Conservation (phyloP, 345 rosid genomes). For the Gossypium stocksii region DNA sequence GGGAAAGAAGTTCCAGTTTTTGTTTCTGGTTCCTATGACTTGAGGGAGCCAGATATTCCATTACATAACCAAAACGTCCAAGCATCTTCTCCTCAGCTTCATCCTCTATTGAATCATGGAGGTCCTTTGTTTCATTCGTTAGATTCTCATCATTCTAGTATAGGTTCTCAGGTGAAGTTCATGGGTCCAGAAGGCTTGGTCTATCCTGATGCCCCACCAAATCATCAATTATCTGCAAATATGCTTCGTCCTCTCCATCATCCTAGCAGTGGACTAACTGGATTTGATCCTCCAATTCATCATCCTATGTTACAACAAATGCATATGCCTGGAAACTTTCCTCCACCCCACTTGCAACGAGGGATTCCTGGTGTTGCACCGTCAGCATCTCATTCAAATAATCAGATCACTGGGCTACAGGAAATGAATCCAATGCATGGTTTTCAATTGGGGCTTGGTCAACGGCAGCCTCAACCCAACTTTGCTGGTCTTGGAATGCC, state of each 20-base stretch:
- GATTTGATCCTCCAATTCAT: constrained; percentile 55
- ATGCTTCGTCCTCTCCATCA: constrained; percentile 65
- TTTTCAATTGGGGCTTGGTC: constrained; percentile 57
- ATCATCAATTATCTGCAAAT: constrained; percentile 52
- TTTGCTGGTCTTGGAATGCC: constrained; percentile 44
- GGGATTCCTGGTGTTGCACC: constrained; percentile 54
- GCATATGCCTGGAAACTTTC: constrained; percentile 57
- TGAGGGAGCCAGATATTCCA: constrained; percentile 42
- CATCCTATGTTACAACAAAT: constrained; percentile 65
- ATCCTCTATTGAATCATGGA: constrained; percentile 51
- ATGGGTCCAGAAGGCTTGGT: constrained; percentile 45
- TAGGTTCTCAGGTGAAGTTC: constrained; percentile 59
- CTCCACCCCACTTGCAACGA: constrained; percentile 48
- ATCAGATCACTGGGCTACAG: constrained; percentile 48
- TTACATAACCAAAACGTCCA: constrained; percentile 37
- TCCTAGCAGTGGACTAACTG: constrained; percentile 39
- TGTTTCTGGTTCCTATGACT: constrained; percentile 46
- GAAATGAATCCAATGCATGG: constrained; percentile 63
- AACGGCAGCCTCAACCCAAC: constrained; percentile 56
- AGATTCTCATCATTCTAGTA: constrained; percentile 57
- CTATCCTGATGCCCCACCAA: constrained; percentile 48
- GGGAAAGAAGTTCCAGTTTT: constrained; percentile 50
- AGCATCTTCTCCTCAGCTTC: constrained; percentile 46
- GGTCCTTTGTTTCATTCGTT: constrained; percentile 47
- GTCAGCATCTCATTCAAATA: constrained; percentile 48